A percentile compares a stretch with the other conserved stretches of the same genome.
Conservation (phyloP, 1,284 basidiomycete genomes). For the Ganoderma leucocontextum region DNA sequence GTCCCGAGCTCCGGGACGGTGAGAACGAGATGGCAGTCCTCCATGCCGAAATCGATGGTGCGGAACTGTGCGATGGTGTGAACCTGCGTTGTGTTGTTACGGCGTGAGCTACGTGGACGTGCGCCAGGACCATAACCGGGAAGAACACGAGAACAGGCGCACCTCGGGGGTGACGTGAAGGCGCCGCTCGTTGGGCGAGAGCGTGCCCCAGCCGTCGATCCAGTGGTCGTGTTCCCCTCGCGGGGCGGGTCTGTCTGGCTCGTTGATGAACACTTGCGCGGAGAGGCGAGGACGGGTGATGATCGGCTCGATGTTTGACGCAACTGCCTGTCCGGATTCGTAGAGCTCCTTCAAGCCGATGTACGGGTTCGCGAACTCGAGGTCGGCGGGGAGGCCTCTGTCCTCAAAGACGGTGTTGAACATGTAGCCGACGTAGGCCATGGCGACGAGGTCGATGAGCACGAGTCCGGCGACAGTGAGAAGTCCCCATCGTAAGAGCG, state of each 20-base stretch:
- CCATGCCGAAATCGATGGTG: conserved; percentile 36
- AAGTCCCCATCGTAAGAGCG: conserved; percentile 12
- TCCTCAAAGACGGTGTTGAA: conserved; percentile 24
- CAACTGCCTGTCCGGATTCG: conserved; percentile 12
- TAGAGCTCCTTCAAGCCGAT: conserved; percentile 30
- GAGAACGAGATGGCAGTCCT: conserved; percentile 24
- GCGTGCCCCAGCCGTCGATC: conserved; percentile 5
- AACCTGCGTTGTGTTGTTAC: neutral
- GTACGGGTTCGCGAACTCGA: conserved; percentile 29
- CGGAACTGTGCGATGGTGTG: conserved; percentile 33
- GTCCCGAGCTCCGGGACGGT: neutral
- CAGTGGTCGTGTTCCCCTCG: conserved; percentile 14
- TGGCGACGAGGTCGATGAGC: conserved; percentile 18
- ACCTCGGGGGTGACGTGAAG: conserved; percentile 13
- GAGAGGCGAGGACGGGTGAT: conserved; percentile 25
- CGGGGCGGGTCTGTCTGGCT: conserved; percentile 14
- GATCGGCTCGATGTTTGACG: conserved; percentile 23
- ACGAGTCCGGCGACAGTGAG: conserved; percentile 18
- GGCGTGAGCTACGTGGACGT: neutral
- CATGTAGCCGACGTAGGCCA: conserved; percentile 18
- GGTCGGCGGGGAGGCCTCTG: conserved; percentile 9
- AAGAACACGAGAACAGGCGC: neutral
- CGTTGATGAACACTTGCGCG: conserved; percentile 24
- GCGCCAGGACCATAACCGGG: neutral
- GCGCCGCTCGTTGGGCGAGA: conserved; percentile 15